Conservation (phyloP, 2,329 filamentous ascomycete species). For the Davidsoniella eucalypti region DNA sequence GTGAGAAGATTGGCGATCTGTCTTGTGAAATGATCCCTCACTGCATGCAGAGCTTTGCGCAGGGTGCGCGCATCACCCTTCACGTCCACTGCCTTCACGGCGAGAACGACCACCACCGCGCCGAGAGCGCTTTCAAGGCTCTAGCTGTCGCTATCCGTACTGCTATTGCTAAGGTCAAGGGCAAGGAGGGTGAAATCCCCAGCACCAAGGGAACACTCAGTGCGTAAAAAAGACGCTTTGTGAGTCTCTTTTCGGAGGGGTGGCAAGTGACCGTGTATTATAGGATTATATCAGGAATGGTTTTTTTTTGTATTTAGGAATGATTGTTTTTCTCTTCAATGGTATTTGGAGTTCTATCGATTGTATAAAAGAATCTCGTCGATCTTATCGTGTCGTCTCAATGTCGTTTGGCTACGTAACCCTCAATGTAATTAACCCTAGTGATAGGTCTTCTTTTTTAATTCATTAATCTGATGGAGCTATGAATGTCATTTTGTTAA, state of each 20-base stretch:
- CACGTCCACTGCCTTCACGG: slow-evolving; percentile 88
- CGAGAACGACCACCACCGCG: slow-evolving; percentile 87
- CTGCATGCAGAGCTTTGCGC: slow-evolving; percentile 85
- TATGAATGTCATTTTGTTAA: too few species aligned
- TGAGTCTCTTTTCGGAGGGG: background rate
- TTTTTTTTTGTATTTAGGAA: too few species aligned
- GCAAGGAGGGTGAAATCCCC: slow-evolving; percentile 79
- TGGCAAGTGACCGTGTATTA: too few species aligned
- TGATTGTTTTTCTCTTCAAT: background rate
- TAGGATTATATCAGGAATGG: too few species aligned
- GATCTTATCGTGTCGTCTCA: too few species aligned
- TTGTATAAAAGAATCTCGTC: background rate
- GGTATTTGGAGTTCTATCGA: background rate
- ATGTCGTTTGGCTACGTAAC: too few species aligned
- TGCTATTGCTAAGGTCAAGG: slow-evolving; percentile 58
- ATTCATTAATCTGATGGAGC: too few species aligned
- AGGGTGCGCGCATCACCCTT: slow-evolving; percentile 77
- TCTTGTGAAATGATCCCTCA: slow-evolving; percentile 96
- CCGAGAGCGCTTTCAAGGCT: slow-evolving; percentile 95
- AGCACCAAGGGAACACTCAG: slow-evolving; percentile 89
- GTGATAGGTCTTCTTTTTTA: too few species aligned
- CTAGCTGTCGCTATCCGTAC: slow-evolving; percentile 69
- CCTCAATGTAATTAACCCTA: too few species aligned
- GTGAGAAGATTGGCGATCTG: slow-evolving; percentile 87
- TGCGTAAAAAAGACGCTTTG: slow-evolving; percentile 24